These are phyloP conservation scores for Spizellomyces punctatus DNA, from an alignment of 192 early-diverging fungal genomes.

Conservation along the genomic window DNA sequence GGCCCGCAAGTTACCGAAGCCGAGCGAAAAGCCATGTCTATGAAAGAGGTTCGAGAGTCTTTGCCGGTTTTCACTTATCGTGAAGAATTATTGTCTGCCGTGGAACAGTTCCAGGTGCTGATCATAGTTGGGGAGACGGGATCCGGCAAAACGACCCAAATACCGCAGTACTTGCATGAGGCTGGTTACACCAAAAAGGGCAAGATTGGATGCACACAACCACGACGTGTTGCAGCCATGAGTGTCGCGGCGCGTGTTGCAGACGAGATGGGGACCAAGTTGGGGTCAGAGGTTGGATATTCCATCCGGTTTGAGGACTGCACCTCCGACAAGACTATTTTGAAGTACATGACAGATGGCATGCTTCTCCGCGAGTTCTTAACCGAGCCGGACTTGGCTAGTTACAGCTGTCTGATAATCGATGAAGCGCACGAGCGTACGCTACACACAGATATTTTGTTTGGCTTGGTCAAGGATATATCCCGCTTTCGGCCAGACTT, in stretches of 20 bases:
- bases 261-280: constrained; percentile 92
- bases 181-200: constrained; percentile 89
- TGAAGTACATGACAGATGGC: constrained; percentile 99
- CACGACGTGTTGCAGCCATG: constrained; percentile 98
- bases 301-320: constrained; percentile 98
- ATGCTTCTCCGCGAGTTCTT: constrained; percentile 97
- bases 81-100: constrained; percentile 78
- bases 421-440: constrained; percentile 99
- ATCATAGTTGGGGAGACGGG: constrained; percentile 98
- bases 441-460: constrained; percentile 92
- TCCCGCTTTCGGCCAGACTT: constrained; percentile 90
- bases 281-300: constrained; percentile 94
- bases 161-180: constrained; percentile 95
- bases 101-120: constrained; percentile 84
- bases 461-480: constrained; percentile 97
- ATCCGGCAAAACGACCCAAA: constrained; percentile 98
- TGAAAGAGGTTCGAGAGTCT: constrained; percentile 79
- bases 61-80: constrained; percentile 91
- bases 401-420: constrained; percentile 93
- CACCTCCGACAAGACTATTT: constrained; percentile 88
- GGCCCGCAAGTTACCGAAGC: constrained; percentile 51
- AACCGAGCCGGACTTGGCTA: constrained; percentile 90
- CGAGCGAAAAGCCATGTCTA: constrained; percentile 73
- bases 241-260: constrained; percentile 95
- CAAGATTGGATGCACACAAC: constrained; percentile 95